Evolutionary conservation across 202 grass and related monocot species (phyloP).

Genomic region (Musa balbisiana): DNA sequence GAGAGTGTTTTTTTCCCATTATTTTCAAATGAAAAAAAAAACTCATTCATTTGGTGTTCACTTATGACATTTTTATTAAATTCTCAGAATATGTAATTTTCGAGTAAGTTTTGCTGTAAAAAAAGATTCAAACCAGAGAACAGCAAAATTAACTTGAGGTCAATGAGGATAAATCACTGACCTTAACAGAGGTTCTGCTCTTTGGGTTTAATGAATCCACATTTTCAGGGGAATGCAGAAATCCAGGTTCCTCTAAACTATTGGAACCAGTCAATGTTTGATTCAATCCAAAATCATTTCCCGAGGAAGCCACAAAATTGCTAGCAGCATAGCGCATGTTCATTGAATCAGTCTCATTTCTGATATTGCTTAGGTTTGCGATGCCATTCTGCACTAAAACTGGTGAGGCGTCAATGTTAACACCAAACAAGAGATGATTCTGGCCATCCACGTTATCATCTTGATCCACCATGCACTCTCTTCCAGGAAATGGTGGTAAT

Average conservation of each 20-base stretch:
- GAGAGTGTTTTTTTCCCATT: too few species aligned
- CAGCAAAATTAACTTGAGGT: not conserved
- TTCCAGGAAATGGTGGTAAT: constrained; percentile 58
- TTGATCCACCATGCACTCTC: constrained; percentile 63
- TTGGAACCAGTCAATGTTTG: constrained; percentile 47
- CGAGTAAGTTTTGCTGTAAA: too few species aligned
- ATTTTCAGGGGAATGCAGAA: constrained; percentile 53
- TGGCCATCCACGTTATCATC: constrained; percentile 54
- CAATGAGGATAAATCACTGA: constrained; percentile 15
- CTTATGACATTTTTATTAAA: not conserved
- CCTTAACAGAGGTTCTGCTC: constrained; percentile 77
- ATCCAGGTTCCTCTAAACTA: constrained; percentile 63
- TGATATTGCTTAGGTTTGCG: constrained; percentile 27
- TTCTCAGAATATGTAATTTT: not conserved
- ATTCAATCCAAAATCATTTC: constrained; percentile 63
- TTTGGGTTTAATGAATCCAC: constrained; percentile 48
- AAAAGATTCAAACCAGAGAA: not conserved
- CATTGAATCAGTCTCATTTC: constrained; percentile 48
- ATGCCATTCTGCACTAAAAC: constrained; percentile 60
- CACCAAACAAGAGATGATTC: constrained; percentile 61
- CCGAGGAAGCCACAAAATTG: constrained; percentile 70
- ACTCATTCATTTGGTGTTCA: not conserved
- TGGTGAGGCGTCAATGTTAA: constrained; percentile 61
- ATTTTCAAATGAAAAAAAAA: not conserved
- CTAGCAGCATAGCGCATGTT: constrained; percentile 60